Percentiles rank a stretch among this genome's conserved stretches.
Evolutionary conservation across 768 basidiomycete species (phyloP).

Genomic region (Mycena venus): DNA sequence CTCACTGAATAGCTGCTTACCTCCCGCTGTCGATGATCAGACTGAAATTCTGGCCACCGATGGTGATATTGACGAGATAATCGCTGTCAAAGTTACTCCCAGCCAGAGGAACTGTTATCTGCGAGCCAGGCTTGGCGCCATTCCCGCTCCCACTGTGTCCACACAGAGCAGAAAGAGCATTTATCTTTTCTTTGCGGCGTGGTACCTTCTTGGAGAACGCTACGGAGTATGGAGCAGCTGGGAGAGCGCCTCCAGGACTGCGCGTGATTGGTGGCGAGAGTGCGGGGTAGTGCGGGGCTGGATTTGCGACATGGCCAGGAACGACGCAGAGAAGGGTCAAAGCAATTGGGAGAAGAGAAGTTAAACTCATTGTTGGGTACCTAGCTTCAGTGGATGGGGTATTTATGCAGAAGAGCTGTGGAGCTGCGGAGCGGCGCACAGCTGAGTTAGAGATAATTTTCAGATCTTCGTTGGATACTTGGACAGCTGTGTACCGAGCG

Average conservation of each 20-base stretch:
- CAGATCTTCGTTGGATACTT: conserved; percentile 20
- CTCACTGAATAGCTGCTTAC: not conserved
- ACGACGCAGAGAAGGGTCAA: not conserved
- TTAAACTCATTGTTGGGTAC: not conserved
- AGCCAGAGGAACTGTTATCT: not conserved
- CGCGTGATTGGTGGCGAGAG: not conserved
- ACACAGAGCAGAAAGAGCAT: not conserved
- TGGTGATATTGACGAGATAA: conserved; percentile 14
- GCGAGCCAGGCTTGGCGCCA: not conserved
- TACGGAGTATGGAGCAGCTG: not conserved
- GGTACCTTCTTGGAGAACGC: not conserved
- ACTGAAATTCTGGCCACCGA: conserved; percentile 29
- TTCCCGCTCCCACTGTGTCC: no score
- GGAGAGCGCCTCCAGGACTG: not conserved
- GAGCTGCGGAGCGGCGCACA: not conserved
- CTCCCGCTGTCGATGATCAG: conserved; percentile 36
- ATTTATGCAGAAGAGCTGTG: not conserved
- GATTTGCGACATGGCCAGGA: not conserved
- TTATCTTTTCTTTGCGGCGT: not conserved
- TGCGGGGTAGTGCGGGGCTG: not conserved
- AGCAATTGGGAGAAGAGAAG: not conserved
- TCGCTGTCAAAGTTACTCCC: not conserved
- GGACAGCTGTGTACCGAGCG: no score
- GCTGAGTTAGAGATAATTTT: no score
- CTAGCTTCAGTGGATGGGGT: not conserved